Evolutionary conservation across 495 filamentous ascomycete genomes (phyloP).

Genomic region (Penicillium bovifimosum): DNA sequence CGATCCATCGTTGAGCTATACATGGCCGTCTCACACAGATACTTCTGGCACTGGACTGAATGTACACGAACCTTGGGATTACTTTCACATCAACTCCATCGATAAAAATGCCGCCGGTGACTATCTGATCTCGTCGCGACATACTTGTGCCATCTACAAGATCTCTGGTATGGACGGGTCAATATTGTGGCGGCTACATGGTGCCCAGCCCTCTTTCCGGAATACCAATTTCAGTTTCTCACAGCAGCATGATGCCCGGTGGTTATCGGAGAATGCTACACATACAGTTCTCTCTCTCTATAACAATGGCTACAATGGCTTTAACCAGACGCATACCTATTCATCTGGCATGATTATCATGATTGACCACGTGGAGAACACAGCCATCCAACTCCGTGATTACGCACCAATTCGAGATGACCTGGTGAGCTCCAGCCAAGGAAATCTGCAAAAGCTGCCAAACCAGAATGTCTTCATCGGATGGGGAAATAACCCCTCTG

Average conservation of each 20-base stretch:
- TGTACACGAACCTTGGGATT: slow-evolving; percentile 51
- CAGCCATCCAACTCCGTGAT: slow-evolving; percentile 41
- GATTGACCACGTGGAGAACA: slow-evolving; percentile 49
- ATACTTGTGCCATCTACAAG: slow-evolving; percentile 54
- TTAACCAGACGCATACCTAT: slow-evolving; percentile 41
- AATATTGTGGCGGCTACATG: slow-evolving; percentile 54
- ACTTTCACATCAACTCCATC: slow-evolving; percentile 61
- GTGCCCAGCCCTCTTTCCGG: slow-evolving; percentile 42
- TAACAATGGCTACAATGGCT: slow-evolving; percentile 51
- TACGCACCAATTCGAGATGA: slow-evolving; percentile 38
- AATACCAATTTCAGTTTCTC: slow-evolving; percentile 52
- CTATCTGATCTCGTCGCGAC: slow-evolving; percentile 56
- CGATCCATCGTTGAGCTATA: slow-evolving; percentile 42
- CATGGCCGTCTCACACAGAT: slow-evolving; percentile 41
- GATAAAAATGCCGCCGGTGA: slow-evolving; percentile 53
- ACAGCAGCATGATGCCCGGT: slow-evolving; percentile 59
- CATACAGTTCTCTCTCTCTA: slow-evolving; percentile 49
- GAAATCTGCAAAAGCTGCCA: slow-evolving; percentile 53
- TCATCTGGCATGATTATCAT: slow-evolving; percentile 55
- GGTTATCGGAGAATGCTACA: slow-evolving; percentile 46
- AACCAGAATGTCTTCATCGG: slow-evolving; percentile 53
- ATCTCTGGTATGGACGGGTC: slow-evolving; percentile 54
- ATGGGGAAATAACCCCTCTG: slow-evolving; percentile 54
- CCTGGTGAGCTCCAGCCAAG: slow-evolving; percentile 54
- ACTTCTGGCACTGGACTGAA: slow-evolving; percentile 41